A percentile compares a stretch with the other conserved stretches of the same genome.
phyloP scores from a whole-genome alignment of 768 basidiomycete genomes.

The Pleurotus pulmonarius region DNA sequence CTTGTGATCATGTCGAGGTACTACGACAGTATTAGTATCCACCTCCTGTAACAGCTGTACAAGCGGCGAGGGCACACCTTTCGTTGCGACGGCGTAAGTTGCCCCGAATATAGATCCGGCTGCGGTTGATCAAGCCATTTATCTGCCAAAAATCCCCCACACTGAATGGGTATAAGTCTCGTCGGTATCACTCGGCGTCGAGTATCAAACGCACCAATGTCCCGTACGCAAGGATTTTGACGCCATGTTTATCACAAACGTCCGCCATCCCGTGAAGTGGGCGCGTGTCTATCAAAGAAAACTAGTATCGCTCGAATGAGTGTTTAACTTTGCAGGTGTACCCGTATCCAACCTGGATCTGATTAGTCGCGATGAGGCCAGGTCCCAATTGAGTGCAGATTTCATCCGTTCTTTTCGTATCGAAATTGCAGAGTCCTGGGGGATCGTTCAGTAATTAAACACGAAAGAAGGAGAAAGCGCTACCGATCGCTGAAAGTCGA shows the following conservation, averaged over 20 bases:
- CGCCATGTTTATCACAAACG: constrained; percentile 66
- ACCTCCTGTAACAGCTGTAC: background rate
- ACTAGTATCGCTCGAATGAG: constrained; percentile 35
- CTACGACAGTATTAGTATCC: constrained; percentile 29
- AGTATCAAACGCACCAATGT: constrained; percentile 54
- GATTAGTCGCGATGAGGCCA: constrained; percentile 74
- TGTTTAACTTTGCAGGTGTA: background rate
- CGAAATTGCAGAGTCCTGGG: constrained; percentile 73
- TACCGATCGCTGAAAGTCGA: constrained; percentile 54
- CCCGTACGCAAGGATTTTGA: constrained; percentile 81
- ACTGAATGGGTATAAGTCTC: constrained; percentile 37
- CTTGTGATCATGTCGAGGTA: constrained; percentile 81
- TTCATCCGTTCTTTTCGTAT: constrained; percentile 69
- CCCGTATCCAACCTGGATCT: constrained; percentile 60
- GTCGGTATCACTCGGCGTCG: background rate
- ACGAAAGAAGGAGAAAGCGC: background rate
- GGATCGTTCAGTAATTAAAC: background rate
- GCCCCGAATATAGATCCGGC: constrained; percentile 66
- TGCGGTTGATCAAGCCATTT: constrained; percentile 65
- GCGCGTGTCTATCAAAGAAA: constrained; percentile 77
- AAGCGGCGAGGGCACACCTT: constrained; percentile 45
- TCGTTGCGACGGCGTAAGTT: constrained; percentile 77
- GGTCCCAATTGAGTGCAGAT: constrained; percentile 74
- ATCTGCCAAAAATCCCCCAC: constrained; percentile 80
- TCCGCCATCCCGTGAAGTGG: constrained; percentile 75